Conservation (phyloP, 208 protist genomes). For the Leishmania tarentolae region DNA sequence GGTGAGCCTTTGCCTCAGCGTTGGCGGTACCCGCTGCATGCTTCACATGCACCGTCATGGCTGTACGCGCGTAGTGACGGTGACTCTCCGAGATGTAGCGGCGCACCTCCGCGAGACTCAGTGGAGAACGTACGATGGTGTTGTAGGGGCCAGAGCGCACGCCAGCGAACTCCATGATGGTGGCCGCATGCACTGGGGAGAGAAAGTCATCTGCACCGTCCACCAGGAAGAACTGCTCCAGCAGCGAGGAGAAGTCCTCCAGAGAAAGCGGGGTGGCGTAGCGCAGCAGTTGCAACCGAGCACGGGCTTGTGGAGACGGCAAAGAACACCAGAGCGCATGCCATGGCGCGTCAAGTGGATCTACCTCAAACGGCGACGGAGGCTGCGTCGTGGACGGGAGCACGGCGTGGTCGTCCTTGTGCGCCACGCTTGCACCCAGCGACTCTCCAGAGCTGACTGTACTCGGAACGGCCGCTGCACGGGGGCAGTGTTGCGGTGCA, state of each 20-base stretch:
- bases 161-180: constrained; percentile 87
- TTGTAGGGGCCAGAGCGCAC: constrained; percentile 64
- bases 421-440: neutral
- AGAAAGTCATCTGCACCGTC: constrained; percentile 72
- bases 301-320: constrained; percentile 38
- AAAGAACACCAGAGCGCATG: constrained; percentile 30
- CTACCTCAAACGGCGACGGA: constrained; percentile 1
- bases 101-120: constrained; percentile 64
- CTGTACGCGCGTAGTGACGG: constrained; percentile 40
- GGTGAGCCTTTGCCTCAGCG: neutral
- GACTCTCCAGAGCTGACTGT: neutral
- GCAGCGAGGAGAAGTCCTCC: constrained; percentile 60
- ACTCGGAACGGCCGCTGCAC: neutral
- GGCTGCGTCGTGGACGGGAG: neutral
- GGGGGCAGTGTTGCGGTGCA: neutral
- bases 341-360: constrained; percentile 29
- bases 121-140: constrained; percentile 52
- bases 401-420: neutral
- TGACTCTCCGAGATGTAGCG: constrained; percentile 55
- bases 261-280: constrained; percentile 55
- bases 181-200: constrained; percentile 52
- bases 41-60: neutral
- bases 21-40: neutral
- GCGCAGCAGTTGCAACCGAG: constrained; percentile 48
- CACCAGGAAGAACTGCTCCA: constrained; percentile 68